A percentile compares a stretch with the other conserved stretches of the same genome.
Evolutionary conservation across 1,284 basidiomycete genomes (phyloP).

Genomic region (Trametes polyzona): DNA sequence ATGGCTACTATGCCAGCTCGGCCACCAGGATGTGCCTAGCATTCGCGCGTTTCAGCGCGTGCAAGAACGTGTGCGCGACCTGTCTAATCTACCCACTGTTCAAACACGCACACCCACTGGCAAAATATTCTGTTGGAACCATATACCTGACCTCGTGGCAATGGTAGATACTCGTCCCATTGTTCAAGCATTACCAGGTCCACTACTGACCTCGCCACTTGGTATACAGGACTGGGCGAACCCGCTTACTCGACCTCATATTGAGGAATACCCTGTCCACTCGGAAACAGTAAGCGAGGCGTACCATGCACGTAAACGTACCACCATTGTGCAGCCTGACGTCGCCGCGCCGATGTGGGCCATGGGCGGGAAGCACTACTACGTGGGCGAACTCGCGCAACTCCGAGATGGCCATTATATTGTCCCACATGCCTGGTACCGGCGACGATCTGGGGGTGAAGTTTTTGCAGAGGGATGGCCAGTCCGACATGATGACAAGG

Average conservation of each 20-base stretch:
- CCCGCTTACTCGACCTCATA: neutral
- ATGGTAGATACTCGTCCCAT: conserved; percentile 1
- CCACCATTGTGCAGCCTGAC: neutral
- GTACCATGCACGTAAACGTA: neutral
- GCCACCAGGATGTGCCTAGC: neutral
- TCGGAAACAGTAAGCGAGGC: neutral
- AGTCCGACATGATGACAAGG: neutral
- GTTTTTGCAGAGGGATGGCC: neutral
- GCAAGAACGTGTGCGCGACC: neutral
- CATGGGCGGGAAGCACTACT: neutral
- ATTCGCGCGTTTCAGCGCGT: neutral
- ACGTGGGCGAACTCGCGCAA: neutral
- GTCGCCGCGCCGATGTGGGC: neutral
- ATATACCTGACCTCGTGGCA: neutral
- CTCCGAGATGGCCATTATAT: neutral
- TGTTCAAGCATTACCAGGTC: neutral
- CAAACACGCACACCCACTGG: neutral
- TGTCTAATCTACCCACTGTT: neutral
- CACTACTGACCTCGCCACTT: neutral
- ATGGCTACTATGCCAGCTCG: neutral
- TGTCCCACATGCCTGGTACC: neutral
- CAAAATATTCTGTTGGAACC: neutral
- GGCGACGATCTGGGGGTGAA: neutral
- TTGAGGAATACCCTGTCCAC: neutral
- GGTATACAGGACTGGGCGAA: neutral